Evolutionary conservation across 2,329 filamentous ascomycete genomes (phyloP).

Genomic region (Diplodia seriata): DNA sequence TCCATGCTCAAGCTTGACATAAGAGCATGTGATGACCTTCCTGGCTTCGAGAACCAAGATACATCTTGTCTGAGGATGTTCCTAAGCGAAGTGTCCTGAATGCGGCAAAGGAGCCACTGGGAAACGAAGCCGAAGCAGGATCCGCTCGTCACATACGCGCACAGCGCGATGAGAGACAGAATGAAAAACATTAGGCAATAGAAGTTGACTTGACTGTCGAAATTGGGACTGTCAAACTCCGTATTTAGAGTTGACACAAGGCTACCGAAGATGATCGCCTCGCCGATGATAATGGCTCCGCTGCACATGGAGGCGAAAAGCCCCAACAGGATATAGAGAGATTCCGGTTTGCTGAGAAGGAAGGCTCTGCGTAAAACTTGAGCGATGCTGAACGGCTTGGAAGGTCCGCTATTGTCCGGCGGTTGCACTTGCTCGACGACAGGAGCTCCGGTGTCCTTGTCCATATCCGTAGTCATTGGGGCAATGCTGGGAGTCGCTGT

Average conservation of each 20-base stretch:
- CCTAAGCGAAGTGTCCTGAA: slow-evolving; percentile 56
- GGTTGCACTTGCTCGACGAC: not conserved
- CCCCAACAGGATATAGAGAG: slow-evolving; percentile 50
- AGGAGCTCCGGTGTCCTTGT: slow-evolving; percentile 11
- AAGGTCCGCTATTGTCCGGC: not conserved
- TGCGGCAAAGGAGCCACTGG: slow-evolving; percentile 53
- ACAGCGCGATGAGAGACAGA: slow-evolving; percentile 58
- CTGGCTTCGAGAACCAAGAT: slow-evolving; percentile 55
- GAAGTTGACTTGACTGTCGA: slow-evolving; percentile 47
- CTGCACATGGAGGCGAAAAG: slow-evolving; percentile 55
- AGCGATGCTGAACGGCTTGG: slow-evolving; percentile 35
- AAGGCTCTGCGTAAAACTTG: slow-evolving; percentile 37
- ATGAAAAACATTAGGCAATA: slow-evolving; percentile 61
- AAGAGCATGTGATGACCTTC: slow-evolving; percentile 53
- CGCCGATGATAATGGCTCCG: slow-evolving; percentile 63
- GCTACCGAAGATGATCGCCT: slow-evolving; percentile 64
- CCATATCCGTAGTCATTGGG: slow-evolving; percentile 17
- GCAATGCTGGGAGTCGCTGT: slow-evolving; percentile 28
- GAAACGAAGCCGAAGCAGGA: slow-evolving; percentile 58
- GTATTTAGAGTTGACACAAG: slow-evolving; percentile 60
- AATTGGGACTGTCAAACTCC: slow-evolving; percentile 43
- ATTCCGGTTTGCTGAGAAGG: slow-evolving; percentile 48
- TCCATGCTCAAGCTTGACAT: slow-evolving; percentile 58
- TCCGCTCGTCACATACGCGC: slow-evolving; percentile 53
- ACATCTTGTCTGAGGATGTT: slow-evolving; percentile 64